Evolutionary conservation across 2,329 filamentous ascomycete species (phyloP).

Genomic region (Xylaria sp.): DNA sequence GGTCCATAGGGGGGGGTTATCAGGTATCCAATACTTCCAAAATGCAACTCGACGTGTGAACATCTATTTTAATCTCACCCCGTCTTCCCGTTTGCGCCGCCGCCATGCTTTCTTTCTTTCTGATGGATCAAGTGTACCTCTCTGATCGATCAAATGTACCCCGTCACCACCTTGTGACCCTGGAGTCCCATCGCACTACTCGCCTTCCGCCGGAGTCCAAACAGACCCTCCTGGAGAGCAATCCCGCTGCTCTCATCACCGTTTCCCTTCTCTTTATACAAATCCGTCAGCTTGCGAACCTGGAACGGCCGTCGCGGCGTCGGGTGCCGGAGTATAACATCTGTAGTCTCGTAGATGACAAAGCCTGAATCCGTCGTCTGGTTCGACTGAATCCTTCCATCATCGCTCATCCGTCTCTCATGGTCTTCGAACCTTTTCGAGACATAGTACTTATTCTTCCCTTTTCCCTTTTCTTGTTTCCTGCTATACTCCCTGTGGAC

Average conservation of each 20-base stretch:
- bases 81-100: too few relatives aligned
- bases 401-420: not conserved
- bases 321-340: conserved; percentile 28
- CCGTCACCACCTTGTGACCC: not conserved
- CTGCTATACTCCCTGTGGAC: not conserved
- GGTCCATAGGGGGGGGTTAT: too few relatives aligned
- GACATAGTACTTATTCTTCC: conserved; percentile 7
- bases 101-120: too few relatives aligned
- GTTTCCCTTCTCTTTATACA: conserved; percentile 30
- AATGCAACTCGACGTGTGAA: too few relatives aligned
- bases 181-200: conserved; percentile 13
- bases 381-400: conserved; percentile 22
- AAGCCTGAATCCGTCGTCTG: conserved; percentile 33
- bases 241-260: conserved; percentile 13
- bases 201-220: conserved; percentile 10
- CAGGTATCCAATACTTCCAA: too few relatives aligned
- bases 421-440: not conserved
- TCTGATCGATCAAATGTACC: not conserved
- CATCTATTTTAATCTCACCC: too few relatives aligned
- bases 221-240: conserved; percentile 7
- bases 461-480: conserved; percentile 17
- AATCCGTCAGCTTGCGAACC: conserved; percentile 31
- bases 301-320: conserved; percentile 29
- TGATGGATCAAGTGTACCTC: too few relatives aligned
- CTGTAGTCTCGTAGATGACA: conserved; percentile 27